A percentile compares a stretch with the other conserved stretches of the same genome.
These are phyloP conservation scores for Diaporthe australafricana DNA, from an alignment of 2,329 filamentous ascomycete species.

Conservation along the genomic window DNA sequence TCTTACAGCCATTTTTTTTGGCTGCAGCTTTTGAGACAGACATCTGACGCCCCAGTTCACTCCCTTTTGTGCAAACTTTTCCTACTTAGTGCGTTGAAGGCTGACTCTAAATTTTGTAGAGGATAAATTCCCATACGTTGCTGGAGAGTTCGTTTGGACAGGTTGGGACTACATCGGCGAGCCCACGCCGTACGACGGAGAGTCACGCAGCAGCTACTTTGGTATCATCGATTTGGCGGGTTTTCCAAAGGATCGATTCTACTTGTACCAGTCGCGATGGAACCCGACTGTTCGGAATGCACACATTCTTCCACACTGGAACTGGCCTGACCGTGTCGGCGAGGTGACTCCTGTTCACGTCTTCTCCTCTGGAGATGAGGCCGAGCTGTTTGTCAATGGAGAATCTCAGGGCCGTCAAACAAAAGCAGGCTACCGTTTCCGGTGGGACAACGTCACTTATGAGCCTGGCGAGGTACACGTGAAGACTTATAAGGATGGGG, in stretches of 20 bases:
- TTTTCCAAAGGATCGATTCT: conserved; percentile 67
- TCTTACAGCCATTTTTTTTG: too few species aligned
- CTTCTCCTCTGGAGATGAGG: conserved; percentile 62
- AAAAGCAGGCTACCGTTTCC: conserved; percentile 57
- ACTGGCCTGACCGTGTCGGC: conserved; percentile 61
- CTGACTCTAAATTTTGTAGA: too few species aligned
- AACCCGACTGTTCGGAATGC: conserved; percentile 58
- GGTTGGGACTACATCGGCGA: conserved; percentile 64
- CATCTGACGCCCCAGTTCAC: too few species aligned
- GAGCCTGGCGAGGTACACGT: conserved; percentile 60
- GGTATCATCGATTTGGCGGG: conserved; percentile 69
- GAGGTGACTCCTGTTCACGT: conserved; percentile 65
- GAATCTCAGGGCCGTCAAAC: conserved; percentile 55
- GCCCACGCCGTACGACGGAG: conserved; percentile 58
- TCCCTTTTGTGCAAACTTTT: too few species aligned
- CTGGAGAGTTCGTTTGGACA: conserved; percentile 65
- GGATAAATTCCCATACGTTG: conserved; percentile 60
- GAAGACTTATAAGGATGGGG: conserved; percentile 60
- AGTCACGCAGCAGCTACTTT: conserved; percentile 63
- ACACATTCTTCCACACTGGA: conserved; percentile 68
- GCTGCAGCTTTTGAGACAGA: too few species aligned
- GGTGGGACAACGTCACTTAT: conserved; percentile 64
- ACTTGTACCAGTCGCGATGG: conserved; percentile 66
- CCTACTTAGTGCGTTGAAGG: too few species aligned
- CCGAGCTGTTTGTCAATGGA: conserved; percentile 66